These are phyloP conservation scores for Chernovozyma sophiae-reginae DNA, from an alignment of 1,139 yeast species.

Conservation along the genomic window DNA sequence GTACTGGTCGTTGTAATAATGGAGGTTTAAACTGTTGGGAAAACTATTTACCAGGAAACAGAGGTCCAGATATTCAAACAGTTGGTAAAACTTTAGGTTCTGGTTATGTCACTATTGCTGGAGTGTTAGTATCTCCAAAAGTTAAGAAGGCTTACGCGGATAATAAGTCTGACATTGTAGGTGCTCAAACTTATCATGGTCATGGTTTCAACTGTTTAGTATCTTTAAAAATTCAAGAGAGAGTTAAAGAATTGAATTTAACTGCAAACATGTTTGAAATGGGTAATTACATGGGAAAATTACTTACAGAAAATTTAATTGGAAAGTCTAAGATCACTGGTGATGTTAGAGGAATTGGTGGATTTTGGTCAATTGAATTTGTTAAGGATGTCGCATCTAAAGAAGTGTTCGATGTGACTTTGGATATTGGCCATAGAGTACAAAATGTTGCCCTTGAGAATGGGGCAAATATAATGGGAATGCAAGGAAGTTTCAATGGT, in stretches of 20 bases:
- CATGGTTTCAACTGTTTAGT: constrained; percentile 58
- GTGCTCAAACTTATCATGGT: constrained; percentile 61
- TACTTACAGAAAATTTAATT: constrained; percentile 15
- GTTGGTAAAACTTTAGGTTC: constrained; percentile 65
- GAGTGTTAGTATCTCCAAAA: constrained; percentile 51
- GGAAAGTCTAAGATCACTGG: constrained; percentile 38
- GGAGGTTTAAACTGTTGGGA: constrained; percentile 48
- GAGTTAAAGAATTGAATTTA: constrained; percentile 39
- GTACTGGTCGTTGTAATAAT: constrained; percentile 45
- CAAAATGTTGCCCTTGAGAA: constrained; percentile 33
- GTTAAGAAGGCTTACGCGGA: constrained; percentile 39
- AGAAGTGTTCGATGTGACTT: constrained; percentile 36
- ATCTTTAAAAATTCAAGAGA: constrained; percentile 55
- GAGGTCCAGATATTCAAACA: constrained; percentile 58
- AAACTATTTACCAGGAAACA: constrained; percentile 30
- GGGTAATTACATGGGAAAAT: constrained; percentile 48
- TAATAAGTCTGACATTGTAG: constrained; percentile 42
- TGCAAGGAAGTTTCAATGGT: constrained; percentile 35
- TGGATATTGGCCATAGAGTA: constrained; percentile 30
- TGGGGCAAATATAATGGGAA: constrained; percentile 43
- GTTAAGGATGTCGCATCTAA: constrained; percentile 49
- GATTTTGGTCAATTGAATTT: constrained; percentile 57
- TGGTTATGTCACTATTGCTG: constrained; percentile 61
- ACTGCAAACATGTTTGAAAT: constrained; percentile 45
- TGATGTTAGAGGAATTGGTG: constrained; percentile 59